These are phyloP conservation scores for Paratinospora sagittata DNA, from an alignment of 164 flowering plant genomes.

Conservation along the genomic window DNA sequence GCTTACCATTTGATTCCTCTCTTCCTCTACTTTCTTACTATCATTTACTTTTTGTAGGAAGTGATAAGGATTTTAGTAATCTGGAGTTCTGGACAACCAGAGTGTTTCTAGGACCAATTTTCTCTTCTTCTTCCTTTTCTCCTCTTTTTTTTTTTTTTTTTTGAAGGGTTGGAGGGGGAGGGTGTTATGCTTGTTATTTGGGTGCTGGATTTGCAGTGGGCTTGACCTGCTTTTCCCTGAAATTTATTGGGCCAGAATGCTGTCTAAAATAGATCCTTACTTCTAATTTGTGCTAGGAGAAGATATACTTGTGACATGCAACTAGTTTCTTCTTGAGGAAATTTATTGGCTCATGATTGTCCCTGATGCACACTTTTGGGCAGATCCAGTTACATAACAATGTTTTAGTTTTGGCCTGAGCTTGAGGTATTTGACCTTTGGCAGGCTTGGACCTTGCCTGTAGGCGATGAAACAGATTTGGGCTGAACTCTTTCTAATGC, in stretches of 20 bases:
- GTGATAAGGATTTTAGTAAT: too few species aligned
- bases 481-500: neutral
- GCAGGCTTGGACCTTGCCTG: neutral
- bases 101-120: neutral
- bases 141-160: too few species aligned
- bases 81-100: too few species aligned
- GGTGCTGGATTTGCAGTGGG: too few species aligned
- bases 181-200: neutral
- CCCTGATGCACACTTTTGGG: neutral
- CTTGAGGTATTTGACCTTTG: neutral
- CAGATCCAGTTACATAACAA: neutral
- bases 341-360: neutral
- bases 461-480: neutral
- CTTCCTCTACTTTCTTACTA: neutral
- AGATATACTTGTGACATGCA: neutral
- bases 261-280: neutral
- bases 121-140: too few species aligned
- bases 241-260: neutral
- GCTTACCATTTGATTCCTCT: neutral
- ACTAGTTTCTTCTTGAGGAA: neutral
- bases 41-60: constrained; percentile 1
- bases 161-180: neutral
- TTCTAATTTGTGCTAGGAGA: neutral
- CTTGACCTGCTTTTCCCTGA: neutral
- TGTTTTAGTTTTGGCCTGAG: neutral